A percentile compares a stretch with the other conserved stretches of the same genome.
Evolutionary conservation across 75 land plant genomes (phyloP).

Genomic region (Pinus taeda): DNA sequence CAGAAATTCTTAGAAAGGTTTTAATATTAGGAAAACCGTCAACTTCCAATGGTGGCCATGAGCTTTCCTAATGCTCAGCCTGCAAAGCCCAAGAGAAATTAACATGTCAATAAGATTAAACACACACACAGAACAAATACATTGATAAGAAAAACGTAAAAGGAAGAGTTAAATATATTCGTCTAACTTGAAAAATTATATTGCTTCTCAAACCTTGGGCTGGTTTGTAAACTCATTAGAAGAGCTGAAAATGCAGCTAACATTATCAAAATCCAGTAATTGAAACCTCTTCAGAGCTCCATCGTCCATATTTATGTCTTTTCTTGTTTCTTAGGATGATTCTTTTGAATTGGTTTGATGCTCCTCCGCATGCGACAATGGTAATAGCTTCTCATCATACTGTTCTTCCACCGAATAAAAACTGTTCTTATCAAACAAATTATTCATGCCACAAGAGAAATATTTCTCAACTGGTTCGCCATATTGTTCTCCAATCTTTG

Average conservation of each 20-base stretch:
- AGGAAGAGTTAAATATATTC: too few relatives aligned
- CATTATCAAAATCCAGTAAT: background rate
- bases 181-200: too few relatives aligned
- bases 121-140: background rate
- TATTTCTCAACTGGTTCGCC: conserved; percentile 18
- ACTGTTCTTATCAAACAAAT: background rate
- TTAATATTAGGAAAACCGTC: background rate
- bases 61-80: background rate
- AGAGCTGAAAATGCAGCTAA: background rate
- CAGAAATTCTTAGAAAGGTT: background rate
- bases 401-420: too few relatives aligned
- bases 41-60: background rate
- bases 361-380: background rate
- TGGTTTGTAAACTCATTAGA: background rate
- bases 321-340: background rate
- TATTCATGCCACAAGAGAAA: background rate
- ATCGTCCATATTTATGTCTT: background rate
- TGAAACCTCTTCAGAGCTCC: background rate
- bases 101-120: background rate
- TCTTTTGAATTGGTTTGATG: background rate
- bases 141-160: too few relatives aligned
- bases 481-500: conserved; percentile 47
- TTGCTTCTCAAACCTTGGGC: background rate
- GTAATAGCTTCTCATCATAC: background rate
- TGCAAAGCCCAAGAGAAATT: background rate